These are phyloP conservation scores for Salvia rosmarinus DNA, from an alignment of 257 asterid genomes.

Conservation along the genomic window DNA sequence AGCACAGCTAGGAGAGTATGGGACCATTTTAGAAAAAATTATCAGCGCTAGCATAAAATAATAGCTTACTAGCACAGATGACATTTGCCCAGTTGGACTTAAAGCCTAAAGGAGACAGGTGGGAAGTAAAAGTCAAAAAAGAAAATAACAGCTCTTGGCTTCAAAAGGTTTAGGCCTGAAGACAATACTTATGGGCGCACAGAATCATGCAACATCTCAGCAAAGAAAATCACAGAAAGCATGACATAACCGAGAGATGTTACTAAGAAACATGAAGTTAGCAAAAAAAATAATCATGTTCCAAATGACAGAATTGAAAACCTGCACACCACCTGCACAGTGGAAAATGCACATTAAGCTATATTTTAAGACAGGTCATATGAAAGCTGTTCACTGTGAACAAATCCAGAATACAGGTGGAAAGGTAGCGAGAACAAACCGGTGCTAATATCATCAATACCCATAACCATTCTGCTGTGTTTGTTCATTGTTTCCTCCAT, in stretches of 20 bases:
- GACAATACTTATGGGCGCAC: background rate
- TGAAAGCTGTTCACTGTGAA: background rate
- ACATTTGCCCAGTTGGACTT: background rate
- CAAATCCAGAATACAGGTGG: conserved; percentile 9
- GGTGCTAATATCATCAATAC: conserved; percentile 44
- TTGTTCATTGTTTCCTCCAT: conserved; percentile 38
- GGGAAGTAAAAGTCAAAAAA: background rate
- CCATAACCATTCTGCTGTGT: conserved; percentile 46
- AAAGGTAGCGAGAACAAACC: conserved; percentile 60
- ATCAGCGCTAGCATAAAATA: background rate
- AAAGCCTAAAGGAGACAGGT: background rate
- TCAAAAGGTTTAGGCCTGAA: background rate
- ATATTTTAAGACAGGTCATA: conserved; percentile 36
- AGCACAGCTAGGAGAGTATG: background rate
- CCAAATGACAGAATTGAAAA: conserved; percentile 76
- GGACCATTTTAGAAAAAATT: background rate
- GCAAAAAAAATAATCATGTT: conserved; percentile 46
- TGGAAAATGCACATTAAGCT: conserved; percentile 92
- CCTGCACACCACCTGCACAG: conserved; percentile 99
- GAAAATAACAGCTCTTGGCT: background rate
- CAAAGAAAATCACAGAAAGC: conserved; percentile 25
- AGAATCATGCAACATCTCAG: conserved; percentile 27
- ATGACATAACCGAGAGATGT: conserved; percentile 24
- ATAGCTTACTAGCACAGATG: background rate
- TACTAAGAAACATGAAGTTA: conserved; percentile 29